These are phyloP conservation scores for Capronia epimyces DNA, from an alignment of 2,329 filamentous ascomycete species.

Conservation along the genomic window DNA sequence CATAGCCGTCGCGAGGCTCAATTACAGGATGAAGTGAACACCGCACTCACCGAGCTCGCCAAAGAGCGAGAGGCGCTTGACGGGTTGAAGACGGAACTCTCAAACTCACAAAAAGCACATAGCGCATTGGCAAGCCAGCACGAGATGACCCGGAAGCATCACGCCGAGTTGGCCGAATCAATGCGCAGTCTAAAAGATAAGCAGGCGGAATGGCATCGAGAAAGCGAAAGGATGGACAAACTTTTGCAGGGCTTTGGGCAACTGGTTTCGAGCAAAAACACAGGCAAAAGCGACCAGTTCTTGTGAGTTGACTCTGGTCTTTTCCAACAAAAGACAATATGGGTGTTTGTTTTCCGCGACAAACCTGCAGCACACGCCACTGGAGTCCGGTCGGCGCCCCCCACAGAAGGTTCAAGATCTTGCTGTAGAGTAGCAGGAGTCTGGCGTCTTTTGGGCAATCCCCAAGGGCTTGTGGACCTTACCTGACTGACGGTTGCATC, in stretches of 20 bases:
- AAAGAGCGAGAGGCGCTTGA: constrained; percentile 16
- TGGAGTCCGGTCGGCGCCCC: too few species aligned
- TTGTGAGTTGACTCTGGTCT: constrained; percentile 42
- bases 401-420: too few species aligned
- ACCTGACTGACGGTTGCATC: constrained; percentile 12
- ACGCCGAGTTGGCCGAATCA: constrained; percentile 12
- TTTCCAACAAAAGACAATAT: constrained; percentile 1
- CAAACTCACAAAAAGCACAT: constrained; percentile 19
- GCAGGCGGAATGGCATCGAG: constrained; percentile 48
- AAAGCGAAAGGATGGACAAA: constrained; percentile 48
- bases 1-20: constrained; percentile 33
- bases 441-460: too few species aligned
- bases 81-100: constrained; percentile 20
- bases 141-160: constrained; percentile 22
- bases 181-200: constrained; percentile 39
- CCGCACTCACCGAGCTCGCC: constrained; percentile 25
- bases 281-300: constrained; percentile 45
- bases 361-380: constrained; percentile 5
- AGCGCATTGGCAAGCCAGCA: constrained; percentile 15
- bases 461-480: too few species aligned
- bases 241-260: constrained; percentile 48
- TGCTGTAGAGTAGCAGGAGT: too few species aligned
- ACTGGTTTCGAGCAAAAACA: constrained; percentile 41
- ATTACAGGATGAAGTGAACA: constrained; percentile 21
- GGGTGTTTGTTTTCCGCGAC: background rate